Percentiles rank a stretch among this genome's conserved stretches.
phyloP scores from a whole-genome alignment of 2,329 filamentous ascomycete genomes.

The Chaetomium olivaceum region DNA sequence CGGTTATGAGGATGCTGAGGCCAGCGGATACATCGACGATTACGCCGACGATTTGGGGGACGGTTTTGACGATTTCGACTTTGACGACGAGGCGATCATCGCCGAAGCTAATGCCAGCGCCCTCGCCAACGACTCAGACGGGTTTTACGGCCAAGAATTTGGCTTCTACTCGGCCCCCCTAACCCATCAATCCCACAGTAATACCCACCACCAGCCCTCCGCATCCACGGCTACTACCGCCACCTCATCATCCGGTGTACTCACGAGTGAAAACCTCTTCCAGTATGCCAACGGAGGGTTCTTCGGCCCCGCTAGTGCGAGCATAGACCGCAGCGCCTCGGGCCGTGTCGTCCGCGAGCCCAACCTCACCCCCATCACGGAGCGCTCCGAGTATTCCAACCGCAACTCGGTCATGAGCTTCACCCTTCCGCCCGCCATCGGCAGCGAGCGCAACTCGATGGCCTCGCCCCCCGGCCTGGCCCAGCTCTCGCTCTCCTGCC shows the following conservation, averaged over 20 bases:
- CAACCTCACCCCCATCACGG: conserved; percentile 93
- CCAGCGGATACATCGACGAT: conserved; percentile 40
- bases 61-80: conserved; percentile 60
- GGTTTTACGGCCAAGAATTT: conserved; percentile 95
- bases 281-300: conserved; percentile 81
- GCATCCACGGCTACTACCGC: conserved; percentile 6
- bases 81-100: conserved; percentile 87
- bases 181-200: conserved; percentile 42
- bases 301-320: conserved; percentile 70
- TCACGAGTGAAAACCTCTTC: conserved; percentile 45
- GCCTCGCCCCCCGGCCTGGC: conserved; percentile 70
- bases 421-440: conserved; percentile 50
- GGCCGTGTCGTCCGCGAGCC: conserved; percentile 78
- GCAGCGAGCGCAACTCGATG: conserved; percentile 40
- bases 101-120: conserved; percentile 94
- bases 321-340: conserved; percentile 66
- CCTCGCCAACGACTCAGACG: conserved; percentile 86
- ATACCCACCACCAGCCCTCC: conserved; percentile 45
- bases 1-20: conserved; percentile 31
- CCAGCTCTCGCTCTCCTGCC: conserved; percentile 71
- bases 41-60: conserved; percentile 61
- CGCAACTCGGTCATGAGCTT: conserved; percentile 86
- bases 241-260: conserved; percentile 20
- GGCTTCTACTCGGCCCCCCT: conserved; percentile 79
- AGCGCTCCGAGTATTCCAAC: conserved; percentile 93